Conservation (phyloP, 176 grass and related monocot species). For the Oryza glaberrima region DNA sequence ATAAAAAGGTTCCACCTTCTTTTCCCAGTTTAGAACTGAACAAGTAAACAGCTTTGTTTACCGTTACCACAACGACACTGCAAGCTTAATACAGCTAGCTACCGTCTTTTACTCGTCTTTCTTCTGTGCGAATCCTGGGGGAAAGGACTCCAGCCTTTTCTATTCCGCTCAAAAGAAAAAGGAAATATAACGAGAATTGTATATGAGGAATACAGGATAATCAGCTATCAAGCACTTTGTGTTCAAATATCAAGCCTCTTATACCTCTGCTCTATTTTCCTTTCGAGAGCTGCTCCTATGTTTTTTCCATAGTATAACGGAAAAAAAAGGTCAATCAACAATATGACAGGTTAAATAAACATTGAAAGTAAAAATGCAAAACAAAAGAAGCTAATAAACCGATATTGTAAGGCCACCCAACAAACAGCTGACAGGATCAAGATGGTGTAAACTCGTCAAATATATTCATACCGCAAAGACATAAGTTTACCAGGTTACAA, state of each 20-base stretch:
- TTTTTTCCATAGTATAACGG: not conserved
- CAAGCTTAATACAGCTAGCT: not conserved
- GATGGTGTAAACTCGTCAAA: conserved; percentile 43
- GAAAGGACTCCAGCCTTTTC: no score
- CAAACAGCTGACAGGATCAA: conserved; percentile 8
- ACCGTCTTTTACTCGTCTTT: not conserved
- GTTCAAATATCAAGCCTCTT: not conserved
- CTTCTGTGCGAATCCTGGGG: not conserved
- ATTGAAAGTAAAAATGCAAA: not conserved
- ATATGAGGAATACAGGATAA: not conserved
- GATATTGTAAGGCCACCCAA: not conserved
- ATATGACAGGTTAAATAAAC: not conserved
- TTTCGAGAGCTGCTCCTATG: no score
- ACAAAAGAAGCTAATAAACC: not conserved
- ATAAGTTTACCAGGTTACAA: conserved; percentile 45
- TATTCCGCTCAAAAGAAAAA: no score
- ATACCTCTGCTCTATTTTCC: no score
- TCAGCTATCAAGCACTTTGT: not conserved
- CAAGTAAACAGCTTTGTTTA: not conserved
- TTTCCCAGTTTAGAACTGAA: not conserved
- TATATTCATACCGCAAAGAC: conserved; percentile 53
- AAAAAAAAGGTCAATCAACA: not conserved
- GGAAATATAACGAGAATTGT: no score
- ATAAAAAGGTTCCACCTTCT: not conserved
- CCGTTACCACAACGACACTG: not conserved